These are phyloP conservation scores for Mycena floridula DNA, from an alignment of 768 basidiomycete species.

Conservation along the genomic window DNA sequence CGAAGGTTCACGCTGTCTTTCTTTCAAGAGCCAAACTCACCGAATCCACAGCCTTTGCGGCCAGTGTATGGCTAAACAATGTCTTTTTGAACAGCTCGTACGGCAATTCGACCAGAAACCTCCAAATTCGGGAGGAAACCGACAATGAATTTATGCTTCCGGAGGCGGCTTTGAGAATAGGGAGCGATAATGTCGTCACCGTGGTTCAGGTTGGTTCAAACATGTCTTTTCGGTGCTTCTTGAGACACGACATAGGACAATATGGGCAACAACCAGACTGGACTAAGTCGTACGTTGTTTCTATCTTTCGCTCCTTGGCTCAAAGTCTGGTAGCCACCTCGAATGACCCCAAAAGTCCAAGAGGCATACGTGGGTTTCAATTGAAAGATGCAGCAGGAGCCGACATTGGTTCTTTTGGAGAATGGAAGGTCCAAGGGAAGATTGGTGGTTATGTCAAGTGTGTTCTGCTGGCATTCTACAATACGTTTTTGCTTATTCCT, in stretches of 20 bases:
- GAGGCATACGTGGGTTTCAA: conserved; percentile 53
- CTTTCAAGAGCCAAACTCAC: neutral
- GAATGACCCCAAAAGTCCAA: conserved; percentile 44
- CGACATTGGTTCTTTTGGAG: conserved; percentile 29
- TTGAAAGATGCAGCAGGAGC: conserved; percentile 21
- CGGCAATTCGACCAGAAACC: conserved; percentile 34
- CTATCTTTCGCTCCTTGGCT: neutral
- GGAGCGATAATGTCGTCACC: conserved; percentile 48
- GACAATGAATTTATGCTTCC: conserved; percentile 48
- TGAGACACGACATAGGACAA: conserved; percentile 34
- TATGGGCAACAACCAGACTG: conserved; percentile 50
- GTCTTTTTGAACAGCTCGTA: conserved; percentile 44
- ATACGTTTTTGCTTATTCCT: neutral
- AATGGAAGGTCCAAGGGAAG: conserved; percentile 49
- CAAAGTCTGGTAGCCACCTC: conserved; percentile 1
- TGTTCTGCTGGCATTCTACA: conserved; percentile 8
- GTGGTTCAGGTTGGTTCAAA: conserved; percentile 34
- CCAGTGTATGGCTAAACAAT: conserved; percentile 53
- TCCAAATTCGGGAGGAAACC: no score
- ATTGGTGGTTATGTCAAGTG: conserved; percentile 39
- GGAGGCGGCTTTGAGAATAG: conserved; percentile 30
- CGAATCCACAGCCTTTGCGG: conserved; percentile 24
- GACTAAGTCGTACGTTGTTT: no score
- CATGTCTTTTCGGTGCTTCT: neutral
- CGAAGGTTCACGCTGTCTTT: conserved; percentile 55